Evolutionary conservation across 805 yeast species (phyloP), one percentile per base, ranked within the genome.

Genomic region (Millerozyma acaciae): DNA sequence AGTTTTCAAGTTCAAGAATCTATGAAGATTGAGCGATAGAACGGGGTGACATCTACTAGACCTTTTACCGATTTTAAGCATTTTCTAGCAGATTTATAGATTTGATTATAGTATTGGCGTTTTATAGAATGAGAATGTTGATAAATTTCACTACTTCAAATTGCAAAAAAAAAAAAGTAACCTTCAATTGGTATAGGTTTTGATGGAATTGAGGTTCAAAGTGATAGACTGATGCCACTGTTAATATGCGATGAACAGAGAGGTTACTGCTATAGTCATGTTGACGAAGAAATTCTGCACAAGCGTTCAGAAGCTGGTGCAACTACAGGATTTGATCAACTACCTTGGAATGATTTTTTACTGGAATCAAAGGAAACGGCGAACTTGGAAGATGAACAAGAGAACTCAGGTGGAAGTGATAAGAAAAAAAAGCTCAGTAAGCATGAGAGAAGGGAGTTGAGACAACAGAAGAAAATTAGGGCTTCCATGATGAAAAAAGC

Each of bases 301-400:
- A 25, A 25, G 10, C 17, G 24, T 14, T 16, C 17, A n/a, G 9
- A 21, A 12, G 14, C 17, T 8, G 16, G 13, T 12, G 18, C 16
- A 2, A 41, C 41, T 2, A 59, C 60, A 43, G 78, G 77, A 9
- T 65, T 72, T 42, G 74, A 69, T 36, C 57, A 46, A 24, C 50
- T 71, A 14, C 35, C 38, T 10, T 38, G 41, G 41, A 27, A 34
- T 27, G 28, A 34, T n/a, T 22, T 26, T 25, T 5, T 33, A 14
- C 28, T 18, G 9, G 19, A 30, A 33, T 9, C 24, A 30, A 37
- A 37, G 13, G 26, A 37, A 15, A 33, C 28, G 15, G 44, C 20
- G 33, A 32, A 31, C 14, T 37, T 32, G 8, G 41, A 16, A n/a
- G 42, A 23, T 13, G 33, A 16, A 5, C n/a, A 14, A 8, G 41